These are phyloP conservation scores for Loxodes magnus DNA, from an alignment of 73 alveolate species.

Conservation along the genomic window DNA sequence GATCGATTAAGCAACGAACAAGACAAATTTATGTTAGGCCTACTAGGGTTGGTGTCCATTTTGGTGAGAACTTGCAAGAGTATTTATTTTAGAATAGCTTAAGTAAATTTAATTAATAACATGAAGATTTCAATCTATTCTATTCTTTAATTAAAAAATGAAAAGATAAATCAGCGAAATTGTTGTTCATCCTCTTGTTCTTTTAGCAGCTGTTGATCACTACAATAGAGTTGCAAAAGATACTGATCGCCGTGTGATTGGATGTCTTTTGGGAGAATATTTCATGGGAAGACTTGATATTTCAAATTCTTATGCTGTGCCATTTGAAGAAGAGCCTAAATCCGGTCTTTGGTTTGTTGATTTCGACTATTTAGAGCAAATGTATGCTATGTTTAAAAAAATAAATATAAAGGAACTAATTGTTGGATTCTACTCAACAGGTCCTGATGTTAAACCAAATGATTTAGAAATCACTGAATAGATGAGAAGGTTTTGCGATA, in stretches of 20 bases:
- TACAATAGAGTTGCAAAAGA: constrained; percentile 92
- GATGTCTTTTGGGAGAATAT: constrained; percentile 83
- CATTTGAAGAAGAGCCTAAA: constrained; percentile 98
- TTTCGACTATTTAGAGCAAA: constrained; percentile 93
- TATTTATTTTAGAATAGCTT: too few species aligned
- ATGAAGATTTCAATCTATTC: too few species aligned
- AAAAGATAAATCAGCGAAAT: constrained; percentile 31
- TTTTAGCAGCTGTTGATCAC: constrained; percentile 96
- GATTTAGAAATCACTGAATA: constrained; percentile 97
- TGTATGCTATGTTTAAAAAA: constrained; percentile 96
- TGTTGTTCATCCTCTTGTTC: constrained; percentile 92
- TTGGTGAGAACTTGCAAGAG: too few species aligned
- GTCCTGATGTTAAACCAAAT: constrained; percentile 95
- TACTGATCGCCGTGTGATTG: constrained; percentile 95
- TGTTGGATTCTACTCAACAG: constrained; percentile 99
- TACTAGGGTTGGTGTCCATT: constrained; percentile 94
- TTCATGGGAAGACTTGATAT: constrained; percentile 79
- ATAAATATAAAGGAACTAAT: constrained; percentile 91
- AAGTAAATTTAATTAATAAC: too few species aligned
- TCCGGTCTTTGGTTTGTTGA: constrained; percentile 98
- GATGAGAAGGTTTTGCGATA: constrained; percentile 81
- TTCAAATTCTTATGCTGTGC: constrained; percentile 97
- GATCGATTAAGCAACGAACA: constrained; percentile 79
- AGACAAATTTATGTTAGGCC: constrained; percentile 76
- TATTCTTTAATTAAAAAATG: too few species aligned